A percentile compares a stretch with the other conserved stretches of the same genome.
Evolutionary conservation across 306 rosid genomes (phyloP).

Genomic region (Arachis stenosperma): DNA sequence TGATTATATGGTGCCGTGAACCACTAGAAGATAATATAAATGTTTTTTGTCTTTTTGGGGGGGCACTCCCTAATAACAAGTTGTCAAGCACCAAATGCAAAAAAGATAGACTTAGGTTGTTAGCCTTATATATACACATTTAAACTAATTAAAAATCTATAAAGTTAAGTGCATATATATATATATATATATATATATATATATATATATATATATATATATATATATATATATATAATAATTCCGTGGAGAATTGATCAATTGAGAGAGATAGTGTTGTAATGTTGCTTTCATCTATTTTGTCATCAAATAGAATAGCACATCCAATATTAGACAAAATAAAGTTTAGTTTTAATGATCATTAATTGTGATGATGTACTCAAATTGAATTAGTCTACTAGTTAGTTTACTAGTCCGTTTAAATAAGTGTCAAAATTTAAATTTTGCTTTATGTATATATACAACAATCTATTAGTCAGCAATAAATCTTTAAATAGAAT

Average conservation of each 20-base stretch:
- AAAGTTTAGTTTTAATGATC: not conserved
- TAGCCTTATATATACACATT: not conserved
- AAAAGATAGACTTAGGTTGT: not conserved
- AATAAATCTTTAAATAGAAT: too few species aligned
- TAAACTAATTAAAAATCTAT: not conserved
- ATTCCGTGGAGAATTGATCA: not conserved
- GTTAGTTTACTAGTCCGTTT: too few species aligned
- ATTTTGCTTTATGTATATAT: too few species aligned
- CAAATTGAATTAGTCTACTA: too few species aligned
- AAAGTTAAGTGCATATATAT: not conserved
- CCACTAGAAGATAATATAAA: not conserved
- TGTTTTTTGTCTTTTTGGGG: too few species aligned
- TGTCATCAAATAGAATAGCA: conserved; percentile 15
- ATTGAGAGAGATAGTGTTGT: conserved; percentile 14
- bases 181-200: too few species aligned
- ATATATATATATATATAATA: too few species aligned
- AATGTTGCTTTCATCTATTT: conserved; percentile 30
- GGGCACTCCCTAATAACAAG: not conserved
- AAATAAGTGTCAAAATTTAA: too few species aligned
- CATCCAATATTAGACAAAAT: conserved; percentile 5
- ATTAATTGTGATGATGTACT: not conserved
- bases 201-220: too few species aligned
- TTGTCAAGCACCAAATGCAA: not conserved
- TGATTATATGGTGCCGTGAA: not conserved
- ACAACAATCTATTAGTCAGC: too few species aligned